These are phyloP conservation scores for Coemansia sp. DNA, from an alignment of 192 early-diverging fungal species.

Conservation along the genomic window DNA sequence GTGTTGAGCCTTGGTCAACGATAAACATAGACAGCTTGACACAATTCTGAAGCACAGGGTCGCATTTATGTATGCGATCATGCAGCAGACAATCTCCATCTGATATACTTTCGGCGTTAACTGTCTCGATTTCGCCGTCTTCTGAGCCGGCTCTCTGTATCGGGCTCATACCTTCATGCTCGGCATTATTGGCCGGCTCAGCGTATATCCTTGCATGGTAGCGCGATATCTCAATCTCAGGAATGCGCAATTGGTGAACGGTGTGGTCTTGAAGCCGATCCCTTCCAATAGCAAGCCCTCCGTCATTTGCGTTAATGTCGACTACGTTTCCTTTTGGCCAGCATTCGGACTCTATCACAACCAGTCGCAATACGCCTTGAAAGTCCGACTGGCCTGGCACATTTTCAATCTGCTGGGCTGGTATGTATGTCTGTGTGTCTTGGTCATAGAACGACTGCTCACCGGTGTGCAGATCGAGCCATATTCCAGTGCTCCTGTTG, in stretches of 20 bases:
- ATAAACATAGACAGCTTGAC: constrained; percentile 44
- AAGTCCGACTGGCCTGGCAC: constrained; percentile 3
- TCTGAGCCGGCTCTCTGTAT: constrained; percentile 23
- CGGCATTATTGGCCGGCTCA: constrained; percentile 22
- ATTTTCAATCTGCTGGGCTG: constrained; percentile 22
- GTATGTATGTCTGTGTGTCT: constrained; percentile 54
- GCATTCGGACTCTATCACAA: constrained; percentile 59
- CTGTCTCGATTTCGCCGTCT: constrained; percentile 39
- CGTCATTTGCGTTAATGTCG: constrained; percentile 57
- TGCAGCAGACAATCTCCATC: constrained; percentile 24
- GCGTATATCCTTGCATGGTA: constrained; percentile 64
- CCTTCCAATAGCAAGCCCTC: constrained; percentile 58
- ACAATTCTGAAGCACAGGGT: neutral
- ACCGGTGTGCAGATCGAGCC: constrained; percentile 59
- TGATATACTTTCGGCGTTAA: constrained; percentile 7
- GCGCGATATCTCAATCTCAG: constrained; percentile 65
- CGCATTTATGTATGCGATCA: neutral
- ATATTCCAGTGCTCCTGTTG: constrained; percentile 47
- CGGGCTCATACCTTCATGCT: neutral
- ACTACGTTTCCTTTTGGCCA: constrained; percentile 52
- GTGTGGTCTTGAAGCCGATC: constrained; percentile 55
- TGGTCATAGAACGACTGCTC: constrained; percentile 59
- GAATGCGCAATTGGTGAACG: constrained; percentile 57
- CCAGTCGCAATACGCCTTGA: constrained; percentile 51
- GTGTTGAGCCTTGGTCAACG: constrained; percentile 69